These are phyloP conservation scores for Verticillium isaacii DNA, from an alignment of 2,329 filamentous ascomycete species.

Conservation along the genomic window DNA sequence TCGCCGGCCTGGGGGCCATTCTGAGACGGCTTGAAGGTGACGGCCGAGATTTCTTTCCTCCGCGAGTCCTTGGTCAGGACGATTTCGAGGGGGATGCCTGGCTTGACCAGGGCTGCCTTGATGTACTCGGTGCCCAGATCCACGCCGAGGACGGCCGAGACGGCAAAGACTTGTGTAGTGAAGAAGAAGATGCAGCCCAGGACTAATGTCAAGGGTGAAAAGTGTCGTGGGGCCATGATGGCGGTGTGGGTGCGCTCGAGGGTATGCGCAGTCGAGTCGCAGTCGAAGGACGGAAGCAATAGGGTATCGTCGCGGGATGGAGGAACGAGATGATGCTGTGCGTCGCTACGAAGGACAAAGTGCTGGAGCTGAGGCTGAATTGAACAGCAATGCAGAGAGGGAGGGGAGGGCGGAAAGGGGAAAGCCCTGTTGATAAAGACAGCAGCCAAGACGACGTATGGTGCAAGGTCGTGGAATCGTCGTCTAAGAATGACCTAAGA, in stretches of 20 bases:
- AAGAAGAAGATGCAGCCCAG: conserved; percentile 37
- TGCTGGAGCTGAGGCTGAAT: not conserved
- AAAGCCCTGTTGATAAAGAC: not conserved
- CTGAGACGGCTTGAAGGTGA: conserved; percentile 87
- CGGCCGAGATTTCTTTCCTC: conserved; percentile 86
- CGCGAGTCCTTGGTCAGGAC: conserved; percentile 97
- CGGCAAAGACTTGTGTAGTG: conserved; percentile 44
- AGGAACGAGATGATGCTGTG: not conserved
- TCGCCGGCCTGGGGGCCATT: conserved; percentile 55
- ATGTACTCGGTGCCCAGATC: conserved; percentile 96
- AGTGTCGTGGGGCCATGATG: not conserved
- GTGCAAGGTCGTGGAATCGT: not conserved
- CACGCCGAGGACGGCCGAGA: conserved; percentile 78
- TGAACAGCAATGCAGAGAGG: not conserved
- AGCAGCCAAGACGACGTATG: not conserved
- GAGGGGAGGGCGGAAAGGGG: not conserved
- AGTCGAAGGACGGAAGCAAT: not conserved
- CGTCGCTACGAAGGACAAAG: not conserved
- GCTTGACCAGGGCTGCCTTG: conserved; percentile 93
- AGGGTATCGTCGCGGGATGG: not conserved
- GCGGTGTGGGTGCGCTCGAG: not conserved
- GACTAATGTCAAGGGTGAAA: conserved; percentile 31
- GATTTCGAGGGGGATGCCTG: conserved; percentile 94
- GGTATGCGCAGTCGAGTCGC: not conserved
- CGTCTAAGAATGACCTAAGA: not conserved